Evolutionary conservation across 305 asterid species (phyloP).

Genomic region (Rubia peregrina): DNA sequence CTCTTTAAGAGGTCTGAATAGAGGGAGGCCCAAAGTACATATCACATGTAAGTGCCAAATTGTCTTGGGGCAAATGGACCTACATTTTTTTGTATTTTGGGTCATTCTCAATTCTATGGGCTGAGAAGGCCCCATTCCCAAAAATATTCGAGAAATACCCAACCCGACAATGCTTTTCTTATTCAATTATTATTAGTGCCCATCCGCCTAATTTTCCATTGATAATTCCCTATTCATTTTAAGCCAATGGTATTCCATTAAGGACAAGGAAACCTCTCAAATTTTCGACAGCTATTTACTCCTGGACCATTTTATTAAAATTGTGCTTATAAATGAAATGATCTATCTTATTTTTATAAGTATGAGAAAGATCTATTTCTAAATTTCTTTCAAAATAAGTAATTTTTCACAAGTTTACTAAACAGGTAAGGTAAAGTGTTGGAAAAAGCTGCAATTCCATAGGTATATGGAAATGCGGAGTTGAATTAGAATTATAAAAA

Average conservation of each 20-base stretch:
- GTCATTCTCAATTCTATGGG: slow-evolving; percentile 21
- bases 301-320: too few relatives aligned
- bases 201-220: background rate
- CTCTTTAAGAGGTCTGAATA: background rate
- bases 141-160: slow-evolving; percentile 19
- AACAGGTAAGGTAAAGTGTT: too few relatives aligned
- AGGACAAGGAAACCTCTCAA: background rate
- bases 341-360: too few relatives aligned
- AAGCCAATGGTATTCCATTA: background rate
- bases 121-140: slow-evolving; percentile 18
- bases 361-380: too few relatives aligned
- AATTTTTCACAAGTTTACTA: too few relatives aligned
- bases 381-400: too few relatives aligned
- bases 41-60: slow-evolving; percentile 9
- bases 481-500: too few relatives aligned
- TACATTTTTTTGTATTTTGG: slow-evolving; percentile 24
- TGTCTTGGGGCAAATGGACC: slow-evolving; percentile 4
- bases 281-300: background rate
- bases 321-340: too few relatives aligned
- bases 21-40: slow-evolving; percentile 18
- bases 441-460: too few relatives aligned
- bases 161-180: slow-evolving; percentile 2
- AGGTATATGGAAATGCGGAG: too few relatives aligned
- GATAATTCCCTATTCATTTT: background rate
- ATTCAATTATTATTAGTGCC: background rate